Evolutionary conservation across 129 eudicot species (phyloP), one percentile per base, ranked within the genome.

Genomic region (Rutidosis leptorrhynchoides): DNA sequence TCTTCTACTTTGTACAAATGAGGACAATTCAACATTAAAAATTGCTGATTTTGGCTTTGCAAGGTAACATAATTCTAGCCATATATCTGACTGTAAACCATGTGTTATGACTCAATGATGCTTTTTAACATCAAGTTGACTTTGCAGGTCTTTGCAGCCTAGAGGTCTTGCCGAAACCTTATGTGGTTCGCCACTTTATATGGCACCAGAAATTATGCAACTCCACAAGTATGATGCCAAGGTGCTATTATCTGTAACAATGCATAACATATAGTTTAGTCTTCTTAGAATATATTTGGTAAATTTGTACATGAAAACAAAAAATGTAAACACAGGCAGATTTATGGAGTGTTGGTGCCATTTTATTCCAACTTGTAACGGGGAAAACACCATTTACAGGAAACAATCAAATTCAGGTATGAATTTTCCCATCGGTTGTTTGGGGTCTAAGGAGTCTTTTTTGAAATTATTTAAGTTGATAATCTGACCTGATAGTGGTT

Each of bases 21-120:
- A 80, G 40, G 89, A 88, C 74, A 85, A 79, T n/a, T 78, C 96
- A 26, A 79, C 78, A 63, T 78, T 93, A 76, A 93, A 93, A 84
- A 93, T 93, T 51, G 98, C 98, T 66, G 98, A 93, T 82, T 93
- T 93, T 84, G 98, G 98, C 19, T 93, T 88, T 80, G 98, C 96
- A 5, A 88, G 96, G 98, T 92, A 79, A 62, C 65, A 24, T 49
- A 23, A 17, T 30, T n/a, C 54, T 26, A 45, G 25, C 65, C 48
- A 20, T 21, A 16, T 11, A 28, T 57, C 14, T 26, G 20, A 52
- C 35, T 26, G 14, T 22, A 27, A 11, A 19, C 46, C 63, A 8
- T 45, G 67, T 11, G 27, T 24, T 53, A 7, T 35, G 53, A 25
- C 40, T 72, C 62, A 42, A 43, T n/a, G 52, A 56, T 65, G 11